These are phyloP conservation scores for Arthrinium phaeospermum DNA, from an alignment of 2,329 filamentous ascomycete genomes.

Conservation along the genomic window DNA sequence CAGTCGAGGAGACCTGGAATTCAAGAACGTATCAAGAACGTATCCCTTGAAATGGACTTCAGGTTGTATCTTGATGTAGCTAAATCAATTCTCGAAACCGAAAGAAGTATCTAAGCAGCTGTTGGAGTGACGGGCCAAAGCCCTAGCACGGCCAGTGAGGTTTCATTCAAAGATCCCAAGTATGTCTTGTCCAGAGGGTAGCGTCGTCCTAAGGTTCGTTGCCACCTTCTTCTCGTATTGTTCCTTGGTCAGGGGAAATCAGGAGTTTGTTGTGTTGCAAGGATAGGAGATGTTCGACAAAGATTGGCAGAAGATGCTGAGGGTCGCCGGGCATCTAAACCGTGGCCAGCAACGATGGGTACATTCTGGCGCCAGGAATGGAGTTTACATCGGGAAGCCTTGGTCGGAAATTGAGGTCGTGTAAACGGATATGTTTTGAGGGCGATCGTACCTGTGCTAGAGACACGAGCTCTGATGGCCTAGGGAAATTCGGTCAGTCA, in stretches of 20 bases:
- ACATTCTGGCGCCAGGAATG: neutral
- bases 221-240: neutral
- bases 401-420: neutral
- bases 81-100: neutral
- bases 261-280: neutral
- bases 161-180: neutral
- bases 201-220: neutral
- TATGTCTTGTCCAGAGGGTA: neutral
- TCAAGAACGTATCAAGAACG: neutral
- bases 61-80: neutral
- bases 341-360: neutral
- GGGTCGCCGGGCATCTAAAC: neutral
- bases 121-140: neutral
- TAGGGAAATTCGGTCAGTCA: neutral
- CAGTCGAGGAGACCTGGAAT: neutral
- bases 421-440: neutral
- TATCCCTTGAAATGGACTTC: neutral
- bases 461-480: too few relatives aligned
- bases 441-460: neutral
- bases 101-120: too few relatives aligned
- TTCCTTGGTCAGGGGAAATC: neutral
- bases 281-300: neutral
- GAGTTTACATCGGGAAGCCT: neutral
- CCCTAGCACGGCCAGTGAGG: neutral
- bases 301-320: neutral